Conservation (phyloP, 2,329 filamentous ascomycete genomes). For the Sordariomycetes sp. region DNA sequence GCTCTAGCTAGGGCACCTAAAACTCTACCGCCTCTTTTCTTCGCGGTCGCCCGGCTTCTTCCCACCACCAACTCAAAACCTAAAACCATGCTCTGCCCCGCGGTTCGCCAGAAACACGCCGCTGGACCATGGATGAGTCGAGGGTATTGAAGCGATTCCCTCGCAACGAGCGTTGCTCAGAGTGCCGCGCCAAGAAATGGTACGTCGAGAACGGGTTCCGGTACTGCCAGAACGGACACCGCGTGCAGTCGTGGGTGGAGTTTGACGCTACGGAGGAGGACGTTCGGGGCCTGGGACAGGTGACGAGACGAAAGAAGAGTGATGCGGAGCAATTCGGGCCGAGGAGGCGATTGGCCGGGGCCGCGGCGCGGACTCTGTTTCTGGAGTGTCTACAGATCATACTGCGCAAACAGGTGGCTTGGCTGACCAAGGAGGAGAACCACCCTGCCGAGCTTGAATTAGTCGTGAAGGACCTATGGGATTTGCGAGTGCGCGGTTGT, state of each 20-base stretch:
- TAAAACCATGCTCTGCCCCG: not conserved
- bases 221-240: slow-evolving; percentile 72
- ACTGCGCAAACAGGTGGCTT: slow-evolving; percentile 66
- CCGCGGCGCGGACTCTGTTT: slow-evolving; percentile 62
- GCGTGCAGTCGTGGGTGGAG: slow-evolving; percentile 54
- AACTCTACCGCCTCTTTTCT: not conserved
- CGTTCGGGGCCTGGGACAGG: slow-evolving; percentile 45
- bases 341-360: slow-evolving; percentile 47
- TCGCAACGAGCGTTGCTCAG: slow-evolving; percentile 39
- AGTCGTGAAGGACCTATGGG: slow-evolving; percentile 76
- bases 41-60: not conserved
- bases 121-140: slow-evolving; percentile 20
- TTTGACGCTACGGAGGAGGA: slow-evolving; percentile 55
- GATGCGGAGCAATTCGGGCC: slow-evolving; percentile 33
- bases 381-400: slow-evolving; percentile 76
- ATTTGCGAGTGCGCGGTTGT: slow-evolving; percentile 43
- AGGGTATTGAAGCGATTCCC: slow-evolving; percentile 35
- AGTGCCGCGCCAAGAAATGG: slow-evolving; percentile 60
- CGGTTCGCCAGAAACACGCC: not conserved
- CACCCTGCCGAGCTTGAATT: slow-evolving; percentile 64
- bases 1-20: not conserved
- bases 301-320: slow-evolving; percentile 4
- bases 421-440: slow-evolving; percentile 53
- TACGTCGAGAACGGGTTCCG: slow-evolving; percentile 63
- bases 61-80: not conserved